phyloP scores from a whole-genome alignment of 805 yeast species.

The Candida quercuum region DNA sequence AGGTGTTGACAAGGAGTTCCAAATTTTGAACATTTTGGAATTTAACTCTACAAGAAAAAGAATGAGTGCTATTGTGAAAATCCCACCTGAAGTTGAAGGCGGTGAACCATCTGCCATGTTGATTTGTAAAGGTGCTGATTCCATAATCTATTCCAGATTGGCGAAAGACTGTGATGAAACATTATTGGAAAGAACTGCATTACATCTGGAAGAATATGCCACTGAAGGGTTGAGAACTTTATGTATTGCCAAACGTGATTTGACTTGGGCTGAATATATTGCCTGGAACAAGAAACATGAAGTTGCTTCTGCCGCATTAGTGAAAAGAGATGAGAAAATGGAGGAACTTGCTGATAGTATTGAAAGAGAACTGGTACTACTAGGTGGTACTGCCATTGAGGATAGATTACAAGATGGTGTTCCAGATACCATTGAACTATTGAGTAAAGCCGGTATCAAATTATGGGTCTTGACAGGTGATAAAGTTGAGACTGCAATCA shows the following conservation, averaged over 20 bases:
- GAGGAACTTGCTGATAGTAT: slow-evolving; percentile 68
- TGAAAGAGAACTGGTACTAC: slow-evolving; percentile 56
- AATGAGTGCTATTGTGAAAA: slow-evolving; percentile 74
- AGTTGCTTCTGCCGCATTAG: slow-evolving; percentile 58
- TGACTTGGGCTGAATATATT: slow-evolving; percentile 53
- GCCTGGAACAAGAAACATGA: slow-evolving; percentile 61
- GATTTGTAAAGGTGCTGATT: slow-evolving; percentile 82
- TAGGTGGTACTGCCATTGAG: slow-evolving; percentile 88
- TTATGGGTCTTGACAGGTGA: slow-evolving; percentile 87
- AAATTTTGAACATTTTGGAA: slow-evolving; percentile 61
- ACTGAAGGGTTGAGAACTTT: slow-evolving; percentile 79
- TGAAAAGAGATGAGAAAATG: slow-evolving; percentile 65
- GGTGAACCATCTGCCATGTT: slow-evolving; percentile 53
- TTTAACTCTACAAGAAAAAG: slow-evolving; percentile 82
- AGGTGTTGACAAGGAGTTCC: slow-evolving; percentile 65
- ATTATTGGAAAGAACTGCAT: slow-evolving; percentile 57
- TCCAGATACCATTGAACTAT: slow-evolving; percentile 68
- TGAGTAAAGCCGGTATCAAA: slow-evolving; percentile 75
- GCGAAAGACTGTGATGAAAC: slow-evolving; percentile 34
- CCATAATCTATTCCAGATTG: slow-evolving; percentile 64
- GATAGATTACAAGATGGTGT: slow-evolving; percentile 84
- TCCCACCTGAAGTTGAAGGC: slow-evolving; percentile 43
- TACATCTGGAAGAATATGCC: slow-evolving; percentile 70
- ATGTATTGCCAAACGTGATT: slow-evolving; percentile 67
- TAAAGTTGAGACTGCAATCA: slow-evolving; percentile 85